Percentiles rank a stretch among this genome's conserved stretches.
phyloP scores from a whole-genome alignment of 2,329 filamentous ascomycete species.

The Aspergillus sp. region DNA sequence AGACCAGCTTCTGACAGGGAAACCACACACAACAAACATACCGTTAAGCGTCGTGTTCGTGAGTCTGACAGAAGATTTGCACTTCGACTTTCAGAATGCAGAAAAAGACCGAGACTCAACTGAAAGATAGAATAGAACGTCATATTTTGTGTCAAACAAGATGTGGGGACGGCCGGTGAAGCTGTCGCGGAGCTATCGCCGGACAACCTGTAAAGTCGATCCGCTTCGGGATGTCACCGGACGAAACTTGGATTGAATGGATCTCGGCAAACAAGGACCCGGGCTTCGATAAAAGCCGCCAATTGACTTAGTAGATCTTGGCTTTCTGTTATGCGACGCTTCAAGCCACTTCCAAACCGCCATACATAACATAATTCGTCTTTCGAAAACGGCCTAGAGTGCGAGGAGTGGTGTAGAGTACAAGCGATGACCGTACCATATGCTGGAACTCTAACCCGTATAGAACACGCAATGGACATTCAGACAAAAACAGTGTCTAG shows the following conservation, averaged over 20 bases:
- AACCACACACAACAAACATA: neutral
- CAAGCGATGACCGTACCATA: no score
- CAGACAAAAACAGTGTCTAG: neutral
- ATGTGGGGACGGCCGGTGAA: neutral
- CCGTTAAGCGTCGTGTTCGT: no score
- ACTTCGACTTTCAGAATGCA: neutral
- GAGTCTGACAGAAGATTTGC: neutral
- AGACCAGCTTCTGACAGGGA: neutral
- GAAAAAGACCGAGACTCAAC: neutral
- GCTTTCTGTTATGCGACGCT: neutral
- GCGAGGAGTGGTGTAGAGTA: neutral
- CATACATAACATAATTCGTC: neutral
- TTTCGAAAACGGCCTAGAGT: neutral
- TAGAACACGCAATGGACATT: neutral
- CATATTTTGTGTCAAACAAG: neutral
- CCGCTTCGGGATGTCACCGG: neutral
- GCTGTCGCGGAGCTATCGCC: conserved; percentile 7
- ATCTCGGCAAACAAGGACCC: neutral
- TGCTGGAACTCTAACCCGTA: no score
- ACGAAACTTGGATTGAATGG: neutral
- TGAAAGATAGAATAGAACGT: neutral
- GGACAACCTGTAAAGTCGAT: neutral
- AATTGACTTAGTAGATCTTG: neutral
- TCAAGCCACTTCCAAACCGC: neutral
- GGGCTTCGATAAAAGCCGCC: neutral